phyloP scores from a whole-genome alignment of 73 alveolate species.

The Effrenium voratum region DNA sequence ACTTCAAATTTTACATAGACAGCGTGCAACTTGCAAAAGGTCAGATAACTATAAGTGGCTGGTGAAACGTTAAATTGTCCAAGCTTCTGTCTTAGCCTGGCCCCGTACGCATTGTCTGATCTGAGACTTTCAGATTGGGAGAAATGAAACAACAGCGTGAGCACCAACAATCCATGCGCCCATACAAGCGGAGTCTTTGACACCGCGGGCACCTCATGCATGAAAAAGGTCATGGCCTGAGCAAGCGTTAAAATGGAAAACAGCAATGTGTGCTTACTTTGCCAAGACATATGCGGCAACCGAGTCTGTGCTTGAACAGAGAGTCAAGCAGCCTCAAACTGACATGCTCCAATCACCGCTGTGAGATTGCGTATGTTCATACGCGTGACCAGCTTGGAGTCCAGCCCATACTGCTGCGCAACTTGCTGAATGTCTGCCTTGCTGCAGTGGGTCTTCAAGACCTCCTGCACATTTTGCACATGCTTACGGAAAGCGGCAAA shows the following conservation, averaged over 20 bases:
- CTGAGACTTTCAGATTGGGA: background rate
- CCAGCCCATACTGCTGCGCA: background rate
- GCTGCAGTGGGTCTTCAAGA: background rate
- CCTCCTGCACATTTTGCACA: background rate
- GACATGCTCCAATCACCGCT: background rate
- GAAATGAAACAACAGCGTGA: background rate
- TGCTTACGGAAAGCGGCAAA: background rate
- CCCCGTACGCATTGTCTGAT: no score
- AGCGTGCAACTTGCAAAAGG: background rate
- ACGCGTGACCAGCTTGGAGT: background rate
- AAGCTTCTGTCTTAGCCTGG: background rate
- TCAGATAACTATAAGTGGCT: background rate
- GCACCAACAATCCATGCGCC: background rate
- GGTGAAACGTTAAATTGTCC: background rate
- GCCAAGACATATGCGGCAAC: background rate
- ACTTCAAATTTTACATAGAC: background rate
- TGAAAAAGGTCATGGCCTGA: background rate
- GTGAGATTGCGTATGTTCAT: background rate
- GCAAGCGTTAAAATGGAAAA: background rate
- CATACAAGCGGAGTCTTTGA: background rate
- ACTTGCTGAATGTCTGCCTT: background rate
- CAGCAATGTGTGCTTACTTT: background rate
- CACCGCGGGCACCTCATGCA: background rate
- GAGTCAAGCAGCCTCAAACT: constrained; percentile 6
- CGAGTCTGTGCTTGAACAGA: background rate